Base-by-base conservation (phyloP, 495 filamentous ascomycete genomes). In the Immersiella caudata region DNA sequence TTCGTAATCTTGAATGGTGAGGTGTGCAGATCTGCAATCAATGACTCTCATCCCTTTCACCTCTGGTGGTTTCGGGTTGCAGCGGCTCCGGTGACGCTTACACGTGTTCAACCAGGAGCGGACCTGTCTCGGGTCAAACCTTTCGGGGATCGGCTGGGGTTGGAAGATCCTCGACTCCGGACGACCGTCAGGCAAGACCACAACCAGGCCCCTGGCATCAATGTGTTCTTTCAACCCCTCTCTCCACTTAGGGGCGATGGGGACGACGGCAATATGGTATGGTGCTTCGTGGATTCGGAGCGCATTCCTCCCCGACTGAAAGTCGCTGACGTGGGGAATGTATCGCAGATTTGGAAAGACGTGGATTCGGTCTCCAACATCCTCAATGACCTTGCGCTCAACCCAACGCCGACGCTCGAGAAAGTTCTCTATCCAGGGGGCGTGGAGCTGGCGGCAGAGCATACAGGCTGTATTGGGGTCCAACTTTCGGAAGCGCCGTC, bases 201-300 rank as follows among this genome's bases (percentile, higher is more conserved):
- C 62, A 65, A 69, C 67, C 67, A 69, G 65, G 29, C 67, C 67
- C 52, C 62, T 64, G 9, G 62, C 40, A 25, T 52, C 67, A 29
- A 69, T 66, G 59, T 69, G 67, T 60, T 64, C 62, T 29, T 60
- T 18, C 62, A 69, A 35, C 29, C 40, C 64, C 57, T 66, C 62
- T 66, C 67, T 60, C 67, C 67, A 69, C 52, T 20, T 54, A 20
- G 59, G 67, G 55, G 59, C 67, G 62, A 65, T 61, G 51, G 67
- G 67, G 54, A 69, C 67, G 36, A 69, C 67, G 36, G 67, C 67
- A 29, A 69, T 69, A 56, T 69, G 67, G 60, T 69, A 69, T 69
- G 67, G 67, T 21, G 67, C 67, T 52, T 69, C 64, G 35, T 69
- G 67, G 50, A 12, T 40, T 52, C 67, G 67, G 51, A 69, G 67